Base-by-base conservation (phyloP, 2,329 filamentous ascomycete genomes). In the Dactylellina haptotyla region DNA sequence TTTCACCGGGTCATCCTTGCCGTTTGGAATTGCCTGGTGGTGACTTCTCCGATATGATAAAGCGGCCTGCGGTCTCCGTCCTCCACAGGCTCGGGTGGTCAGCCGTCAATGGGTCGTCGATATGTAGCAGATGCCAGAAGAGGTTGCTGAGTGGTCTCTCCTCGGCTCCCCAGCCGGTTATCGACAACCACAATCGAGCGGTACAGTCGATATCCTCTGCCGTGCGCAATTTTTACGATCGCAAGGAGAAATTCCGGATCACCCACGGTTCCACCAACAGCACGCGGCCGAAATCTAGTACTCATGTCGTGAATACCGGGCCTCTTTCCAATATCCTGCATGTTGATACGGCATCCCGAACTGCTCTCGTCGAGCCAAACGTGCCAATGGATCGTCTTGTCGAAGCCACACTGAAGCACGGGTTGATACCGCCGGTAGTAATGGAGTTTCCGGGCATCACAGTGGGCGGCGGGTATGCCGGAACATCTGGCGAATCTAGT, bases 401-500 rank as follows among this genome's bases (percentile, higher is more conserved):
- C 0, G 83, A 85, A 58, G 86, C 84, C 0, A 87, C 87, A 0
- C 76, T 88, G 48, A 79, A 81, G 5, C 78, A 86, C 51, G 85
- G 85, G 0, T 81, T 90, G 0, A 80, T 91, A 1, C 88, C 85
- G 0, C 85, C 85, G 0, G 87, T 91, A 0, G 87, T 91, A 3
- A 90, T 90, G 86, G 89, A 91, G 77, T 88, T 91, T 54, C 88
- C 88, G 0, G 87, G 87, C 0, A 91, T 90, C 73, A 91, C 89
- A 0, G 87, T 85, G 0, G 89, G 88, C 12, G 88, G 89, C 1
- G 88, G 87, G 0, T 90, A 88, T 78, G 84, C 87, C 0, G 89
- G 88, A 0, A 89, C 88, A 0, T 85, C 86, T 0, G 88, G 88
- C 1, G 89, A 91, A 79, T 89, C 87, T 79, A 87, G 85, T 72